Base-by-base conservation (phyloP, 1,139 yeast genomes). In the Yamadazyma taylorii region DNA sequence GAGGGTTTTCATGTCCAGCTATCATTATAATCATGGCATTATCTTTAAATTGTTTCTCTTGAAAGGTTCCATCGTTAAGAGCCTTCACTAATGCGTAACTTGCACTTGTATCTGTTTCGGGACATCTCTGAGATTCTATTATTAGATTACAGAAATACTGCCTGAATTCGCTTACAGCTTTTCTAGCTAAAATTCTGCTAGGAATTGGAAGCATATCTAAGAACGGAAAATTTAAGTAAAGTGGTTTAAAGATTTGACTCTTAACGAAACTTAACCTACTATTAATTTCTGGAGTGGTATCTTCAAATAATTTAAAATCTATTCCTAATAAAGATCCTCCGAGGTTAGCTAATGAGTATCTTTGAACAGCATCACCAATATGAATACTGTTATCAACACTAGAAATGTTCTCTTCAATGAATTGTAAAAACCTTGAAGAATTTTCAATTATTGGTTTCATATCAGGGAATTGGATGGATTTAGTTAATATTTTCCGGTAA, bases 1-100 rank as follows among this genome's bases (percentile, higher is more conserved):
- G 78, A 0, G 85, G 85, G 41, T 79, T 79, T 46, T 79, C 85
- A 53, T 79, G 85, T 0, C 85, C 85, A 0, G 85, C 75, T 32
- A 79, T 75, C 58, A 79, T 60, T 3, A 78, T 58, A 19, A 79
- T 79, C 13, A 78, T 73, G n/a, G 78, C 66, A 53, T 79, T 79
- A 50, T 79, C 85, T 2, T 66, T 55, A 41, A 77, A 66, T 46
- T 79, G 83, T 34, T 69, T 63, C 34, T 65, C 60, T 2, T 71
- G 62, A 2, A 79, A 59, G 2, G 44, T 42, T 0, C 67, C 72
- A 4, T 47, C 47, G 4, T 62, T 52, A 29, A 63, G 55, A 1
- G 79, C 78, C 15, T 61, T 50, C 14, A 63, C 53, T 14, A 78
- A 53, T 26, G 58, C 53, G 33, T 56, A 63, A 17, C 63, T 60